Conservation (phyloP, 2,329 filamentous ascomycete species). For the Colletotrichum cordylinicola region DNA sequence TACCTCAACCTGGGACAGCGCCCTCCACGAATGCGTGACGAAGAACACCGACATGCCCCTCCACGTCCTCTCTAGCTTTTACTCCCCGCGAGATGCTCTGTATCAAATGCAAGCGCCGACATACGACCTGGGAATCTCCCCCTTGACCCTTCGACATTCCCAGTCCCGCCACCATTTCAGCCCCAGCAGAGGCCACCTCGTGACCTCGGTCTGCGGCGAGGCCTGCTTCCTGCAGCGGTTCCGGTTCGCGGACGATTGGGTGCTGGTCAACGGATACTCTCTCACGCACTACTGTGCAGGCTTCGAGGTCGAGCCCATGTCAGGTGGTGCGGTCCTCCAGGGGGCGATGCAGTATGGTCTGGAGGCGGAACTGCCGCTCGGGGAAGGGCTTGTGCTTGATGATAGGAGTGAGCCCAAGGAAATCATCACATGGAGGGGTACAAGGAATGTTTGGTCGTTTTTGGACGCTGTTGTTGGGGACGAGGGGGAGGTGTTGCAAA, state of each 20-base stretch:
- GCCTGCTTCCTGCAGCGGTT: slow-evolving; percentile 54
- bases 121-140: slow-evolving; percentile 45
- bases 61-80: slow-evolving; percentile 48
- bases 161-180: slow-evolving; percentile 42
- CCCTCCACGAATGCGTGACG: slow-evolving; percentile 46
- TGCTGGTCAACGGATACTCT: slow-evolving; percentile 52
- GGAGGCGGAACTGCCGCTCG: slow-evolving; percentile 23
- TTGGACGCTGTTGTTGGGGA: slow-evolving; percentile 41
- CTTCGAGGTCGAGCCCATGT: slow-evolving; percentile 27
- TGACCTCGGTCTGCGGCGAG: slow-evolving; percentile 49
- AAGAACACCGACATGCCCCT: slow-evolving; percentile 39
- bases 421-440: slow-evolving; percentile 39
- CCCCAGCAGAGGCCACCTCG: slow-evolving; percentile 45
- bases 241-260: slow-evolving; percentile 50
- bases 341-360: slow-evolving; percentile 10
- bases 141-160: slow-evolving; percentile 46
- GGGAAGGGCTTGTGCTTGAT: slow-evolving; percentile 37
- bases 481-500: slow-evolving; percentile 50
- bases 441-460: slow-evolving; percentile 44
- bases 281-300: slow-evolving; percentile 48
- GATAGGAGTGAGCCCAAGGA: slow-evolving; percentile 32
- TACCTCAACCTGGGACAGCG: slow-evolving; percentile 42
- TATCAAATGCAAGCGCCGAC: slow-evolving; percentile 32
- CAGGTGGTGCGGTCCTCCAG: background rate
- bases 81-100: slow-evolving; percentile 39